Conservation (phyloP, 345 rosid genomes). For the Eucalyptus marginata region DNA sequence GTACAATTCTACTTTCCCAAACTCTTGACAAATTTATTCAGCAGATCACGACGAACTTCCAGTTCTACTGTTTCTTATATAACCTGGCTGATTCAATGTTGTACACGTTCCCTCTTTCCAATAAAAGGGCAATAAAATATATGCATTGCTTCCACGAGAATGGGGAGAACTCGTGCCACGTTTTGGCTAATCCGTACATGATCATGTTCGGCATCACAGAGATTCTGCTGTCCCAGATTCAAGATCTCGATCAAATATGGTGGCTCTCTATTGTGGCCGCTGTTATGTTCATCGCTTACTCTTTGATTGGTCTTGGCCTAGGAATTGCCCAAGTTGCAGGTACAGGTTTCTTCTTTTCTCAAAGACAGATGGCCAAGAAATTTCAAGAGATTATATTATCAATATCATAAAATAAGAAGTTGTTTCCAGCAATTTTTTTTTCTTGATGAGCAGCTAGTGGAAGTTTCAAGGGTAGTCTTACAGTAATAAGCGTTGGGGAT, state of each 20-base stretch:
- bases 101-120: neutral
- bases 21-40: neutral
- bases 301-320: conserved; percentile 34
- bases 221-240: conserved; percentile 62
- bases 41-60: neutral
- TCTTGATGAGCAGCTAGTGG: conserved; percentile 22
- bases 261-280: conserved; percentile 52
- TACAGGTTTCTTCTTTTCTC: neutral
- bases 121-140: conserved; percentile 60
- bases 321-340: conserved; percentile 28
- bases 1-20: neutral
- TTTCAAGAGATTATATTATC: neutral
- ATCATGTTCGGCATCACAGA: conserved; percentile 51
- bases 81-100: neutral
- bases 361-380: neutral
- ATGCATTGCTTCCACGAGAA: conserved; percentile 51
- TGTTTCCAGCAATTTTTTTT: neutral
- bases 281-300: conserved; percentile 38
- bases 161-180: conserved; percentile 41
- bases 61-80: neutral
- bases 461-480: conserved; percentile 45
- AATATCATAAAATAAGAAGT: neutral
- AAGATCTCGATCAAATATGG: conserved; percentile 34
- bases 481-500: conserved; percentile 45
- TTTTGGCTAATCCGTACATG: conserved; percentile 63